phyloP scores from a whole-genome alignment of 2,329 filamentous ascomycete species.

The Byssoonygena ceratinophila region DNA sequence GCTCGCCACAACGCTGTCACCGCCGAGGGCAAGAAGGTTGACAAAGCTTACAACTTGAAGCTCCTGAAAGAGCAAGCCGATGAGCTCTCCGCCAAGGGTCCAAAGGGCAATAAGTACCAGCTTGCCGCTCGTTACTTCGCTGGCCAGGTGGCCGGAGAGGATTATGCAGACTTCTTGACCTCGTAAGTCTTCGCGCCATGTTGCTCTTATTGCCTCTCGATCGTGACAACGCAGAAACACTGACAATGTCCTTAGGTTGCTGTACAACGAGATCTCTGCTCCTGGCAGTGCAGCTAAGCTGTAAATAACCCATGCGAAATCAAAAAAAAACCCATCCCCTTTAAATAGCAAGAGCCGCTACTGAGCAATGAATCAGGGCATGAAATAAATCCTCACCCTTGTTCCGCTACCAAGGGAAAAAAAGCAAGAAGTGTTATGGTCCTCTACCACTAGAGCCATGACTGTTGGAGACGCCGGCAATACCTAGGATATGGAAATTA shows the following conservation, averaged over 20 bases:
- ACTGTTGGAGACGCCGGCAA: neutral
- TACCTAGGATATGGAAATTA: neutral
- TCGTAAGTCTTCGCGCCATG: slow-evolving; percentile 48
- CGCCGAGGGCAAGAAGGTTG: slow-evolving; percentile 79
- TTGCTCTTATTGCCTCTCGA: no score
- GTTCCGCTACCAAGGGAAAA: neutral
- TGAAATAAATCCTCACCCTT: neutral
- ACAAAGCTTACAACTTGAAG: slow-evolving; percentile 81
- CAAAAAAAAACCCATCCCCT: neutral
- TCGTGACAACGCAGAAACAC: no score
- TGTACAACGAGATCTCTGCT: slow-evolving; percentile 80
- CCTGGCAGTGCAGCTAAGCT: slow-evolving; percentile 56
- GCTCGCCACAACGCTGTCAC: slow-evolving; percentile 62
- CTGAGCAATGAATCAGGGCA: slow-evolving; percentile 1
- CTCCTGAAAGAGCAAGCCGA: slow-evolving; percentile 79
- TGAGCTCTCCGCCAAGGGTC: slow-evolving; percentile 60
- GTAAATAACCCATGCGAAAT: slow-evolving; percentile 26
- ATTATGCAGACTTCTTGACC: slow-evolving; percentile 94
- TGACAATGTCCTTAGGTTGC: no score
- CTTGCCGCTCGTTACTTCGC: slow-evolving; percentile 89
- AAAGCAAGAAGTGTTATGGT: neutral
- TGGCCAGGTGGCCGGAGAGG: slow-evolving; percentile 86
- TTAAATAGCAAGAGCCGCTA: neutral
- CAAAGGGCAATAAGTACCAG: slow-evolving; percentile 82
- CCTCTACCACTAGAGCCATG: neutral